phyloP scores from a whole-genome alignment of 495 filamentous ascomycete genomes.

The Bryoglossum gracile region DNA sequence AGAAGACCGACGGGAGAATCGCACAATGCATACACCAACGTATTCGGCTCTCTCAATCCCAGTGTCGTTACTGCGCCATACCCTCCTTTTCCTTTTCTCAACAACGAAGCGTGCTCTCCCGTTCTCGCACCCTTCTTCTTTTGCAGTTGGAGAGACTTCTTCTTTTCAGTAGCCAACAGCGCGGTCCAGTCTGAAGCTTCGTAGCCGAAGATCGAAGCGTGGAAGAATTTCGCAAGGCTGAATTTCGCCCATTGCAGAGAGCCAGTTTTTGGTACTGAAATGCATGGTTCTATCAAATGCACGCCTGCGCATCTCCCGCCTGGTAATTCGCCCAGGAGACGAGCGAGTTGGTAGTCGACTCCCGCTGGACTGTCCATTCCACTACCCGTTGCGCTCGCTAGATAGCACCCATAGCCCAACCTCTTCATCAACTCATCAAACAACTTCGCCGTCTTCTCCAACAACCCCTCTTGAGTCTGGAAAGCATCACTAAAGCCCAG shows the following conservation, averaged over 20 bases:
- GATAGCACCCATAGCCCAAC: conserved; percentile 59
- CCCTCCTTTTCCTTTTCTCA: not conserved
- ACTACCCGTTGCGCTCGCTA: conserved; percentile 37
- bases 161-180: conserved; percentile 3
- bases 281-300: conserved; percentile 50
- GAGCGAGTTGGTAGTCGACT: conserved; percentile 49
- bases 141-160: not conserved
- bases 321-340: conserved; percentile 46
- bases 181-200: conserved; percentile 28
- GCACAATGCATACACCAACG: conserved; percentile 43
- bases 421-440: conserved; percentile 58
- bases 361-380: conserved; percentile 31
- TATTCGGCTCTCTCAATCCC: conserved; percentile 37
- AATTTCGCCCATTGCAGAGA: conserved; percentile 38
- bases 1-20: conserved; percentile 47
- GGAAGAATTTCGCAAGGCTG: conserved; percentile 34
- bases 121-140: not conserved
- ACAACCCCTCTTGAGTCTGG: conserved; percentile 11
- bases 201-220: conserved; percentile 35
- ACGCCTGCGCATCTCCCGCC: conserved; percentile 49
- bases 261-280: conserved; percentile 28
- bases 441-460: conserved; percentile 49
- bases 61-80: conserved; percentile 14
- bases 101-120: conserved; percentile 2
- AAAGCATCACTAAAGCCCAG: conserved; percentile 64